phyloP scores from a whole-genome alignment of 805 yeast species.

The Candida sphagnicola region DNA sequence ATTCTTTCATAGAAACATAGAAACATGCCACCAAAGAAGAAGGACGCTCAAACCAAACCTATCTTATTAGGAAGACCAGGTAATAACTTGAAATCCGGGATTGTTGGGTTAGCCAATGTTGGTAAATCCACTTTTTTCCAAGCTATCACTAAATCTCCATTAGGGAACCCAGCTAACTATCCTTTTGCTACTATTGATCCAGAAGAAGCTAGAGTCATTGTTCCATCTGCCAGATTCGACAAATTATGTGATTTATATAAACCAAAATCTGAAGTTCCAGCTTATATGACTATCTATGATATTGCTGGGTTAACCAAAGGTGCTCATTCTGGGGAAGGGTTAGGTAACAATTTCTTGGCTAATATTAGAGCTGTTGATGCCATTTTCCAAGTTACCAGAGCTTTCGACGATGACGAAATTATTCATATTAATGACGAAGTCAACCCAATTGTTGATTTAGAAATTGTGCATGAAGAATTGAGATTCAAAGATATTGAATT shows the following conservation, averaged over 20 bases:
- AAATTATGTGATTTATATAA: slow-evolving; percentile 67
- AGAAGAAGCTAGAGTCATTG: slow-evolving; percentile 94
- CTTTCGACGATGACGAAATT: slow-evolving; percentile 96
- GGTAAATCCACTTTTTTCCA: slow-evolving; percentile 98
- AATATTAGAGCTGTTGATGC: slow-evolving; percentile 98
- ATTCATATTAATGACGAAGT: slow-evolving; percentile 93
- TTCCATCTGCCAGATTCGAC: slow-evolving; percentile 88
- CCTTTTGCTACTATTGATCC: slow-evolving; percentile 99
- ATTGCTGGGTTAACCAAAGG: slow-evolving; percentile 98
- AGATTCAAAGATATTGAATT: slow-evolving; percentile 97
- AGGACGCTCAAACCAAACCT: slow-evolving; percentile 60
- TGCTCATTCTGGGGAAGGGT: slow-evolving; percentile 95
- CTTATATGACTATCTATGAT: slow-evolving; percentile 88
- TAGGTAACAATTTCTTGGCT: slow-evolving; percentile 95
- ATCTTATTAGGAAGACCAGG: slow-evolving; percentile 79
- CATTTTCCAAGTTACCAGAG: slow-evolving; percentile 94
- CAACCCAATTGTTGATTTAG: slow-evolving; percentile 91
- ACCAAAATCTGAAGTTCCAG: slow-evolving; percentile 86
- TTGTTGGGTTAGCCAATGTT: slow-evolving; percentile 92
- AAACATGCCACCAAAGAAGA: slow-evolving; percentile 74
- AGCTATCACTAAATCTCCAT: slow-evolving; percentile 86
- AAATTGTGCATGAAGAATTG: slow-evolving; percentile 85
- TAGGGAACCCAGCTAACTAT: slow-evolving; percentile 96
- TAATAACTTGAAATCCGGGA: slow-evolving; percentile 54
- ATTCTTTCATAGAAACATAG: neutral